A percentile compares a stretch with the other conserved stretches of the same genome.
These are phyloP conservation scores for Xylaria sp. DNA, from an alignment of 2,329 filamentous ascomycete species.

Conservation along the genomic window DNA sequence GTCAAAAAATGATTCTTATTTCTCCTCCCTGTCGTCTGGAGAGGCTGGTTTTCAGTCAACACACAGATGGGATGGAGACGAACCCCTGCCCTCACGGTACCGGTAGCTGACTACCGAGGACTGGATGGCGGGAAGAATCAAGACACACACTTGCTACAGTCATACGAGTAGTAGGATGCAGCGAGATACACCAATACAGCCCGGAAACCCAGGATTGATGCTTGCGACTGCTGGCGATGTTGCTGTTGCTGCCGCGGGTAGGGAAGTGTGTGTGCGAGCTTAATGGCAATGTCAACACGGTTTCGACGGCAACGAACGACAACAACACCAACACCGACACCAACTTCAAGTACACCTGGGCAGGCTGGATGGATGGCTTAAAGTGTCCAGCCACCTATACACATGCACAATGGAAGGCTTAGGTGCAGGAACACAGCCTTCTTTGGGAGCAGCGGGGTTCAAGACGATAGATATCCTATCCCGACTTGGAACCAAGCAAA, in stretches of 20 bases:
- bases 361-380: slow-evolving; percentile 22
- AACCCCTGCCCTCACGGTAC: slow-evolving; percentile 23
- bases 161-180: slow-evolving; percentile 34
- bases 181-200: slow-evolving; percentile 17
- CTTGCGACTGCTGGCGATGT: slow-evolving; percentile 10
- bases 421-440: slow-evolving; percentile 34
- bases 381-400: slow-evolving; percentile 33
- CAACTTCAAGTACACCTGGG: slow-evolving; percentile 15
- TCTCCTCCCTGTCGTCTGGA: slow-evolving; percentile 6
- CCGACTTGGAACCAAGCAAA: slow-evolving; percentile 20
- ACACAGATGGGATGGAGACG: slow-evolving; percentile 23
- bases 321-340: slow-evolving; percentile 4
- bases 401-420: slow-evolving; percentile 33
- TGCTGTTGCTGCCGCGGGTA: slow-evolving; percentile 8
- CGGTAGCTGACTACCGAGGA: slow-evolving; percentile 20
- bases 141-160: slow-evolving; percentile 34
- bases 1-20: slow-evolving; percentile 1
- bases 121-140: slow-evolving; percentile 17
- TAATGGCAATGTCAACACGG: slow-evolving; percentile 14
- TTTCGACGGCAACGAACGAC: not conserved
- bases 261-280: slow-evolving; percentile 10
- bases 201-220: slow-evolving; percentile 10
- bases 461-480: slow-evolving; percentile 10
- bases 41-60: slow-evolving; percentile 26
- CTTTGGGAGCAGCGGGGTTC: slow-evolving; percentile 27